phyloP scores from a whole-genome alignment of 2,329 filamentous ascomycete species.

The Diaporthe sp. region DNA sequence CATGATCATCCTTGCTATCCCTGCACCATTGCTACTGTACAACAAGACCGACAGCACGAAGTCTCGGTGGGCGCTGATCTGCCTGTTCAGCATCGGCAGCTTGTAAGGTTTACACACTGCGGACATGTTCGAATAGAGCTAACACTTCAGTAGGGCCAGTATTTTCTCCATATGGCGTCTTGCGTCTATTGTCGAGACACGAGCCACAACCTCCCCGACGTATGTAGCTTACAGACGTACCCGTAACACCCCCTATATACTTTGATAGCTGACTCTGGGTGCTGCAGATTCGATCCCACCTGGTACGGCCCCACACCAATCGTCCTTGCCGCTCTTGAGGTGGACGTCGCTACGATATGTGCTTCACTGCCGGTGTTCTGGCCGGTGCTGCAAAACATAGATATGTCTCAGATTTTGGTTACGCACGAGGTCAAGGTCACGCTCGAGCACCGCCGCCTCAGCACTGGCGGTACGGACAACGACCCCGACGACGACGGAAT shows the following conservation, averaged over 20 bases:
- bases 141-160: constrained; percentile 43
- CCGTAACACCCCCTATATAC: background rate
- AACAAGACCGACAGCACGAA: constrained; percentile 44
- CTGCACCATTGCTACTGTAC: constrained; percentile 47
- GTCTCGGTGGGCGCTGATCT: constrained; percentile 45
- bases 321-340: constrained; percentile 50
- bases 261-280: background rate
- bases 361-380: constrained; percentile 35
- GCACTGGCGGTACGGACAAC: constrained; percentile 10
- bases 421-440: constrained; percentile 36
- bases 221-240: background rate
- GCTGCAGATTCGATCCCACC: constrained; percentile 47
- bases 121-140: background rate
- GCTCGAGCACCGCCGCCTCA: constrained; percentile 30
- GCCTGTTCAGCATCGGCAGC: constrained; percentile 48
- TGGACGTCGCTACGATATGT: constrained; percentile 43
- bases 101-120: constrained; percentile 44
- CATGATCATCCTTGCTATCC: constrained; percentile 48
- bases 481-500: constrained; percentile 34
- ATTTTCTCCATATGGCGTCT: constrained; percentile 50
- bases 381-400: constrained; percentile 41
- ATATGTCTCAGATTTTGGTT: constrained; percentile 32
- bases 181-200: constrained; percentile 45
- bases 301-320: constrained; percentile 52
- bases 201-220: constrained; percentile 50